Evolutionary conservation across 768 basidiomycete species (phyloP).

Genomic region (Auricularia sp.): DNA sequence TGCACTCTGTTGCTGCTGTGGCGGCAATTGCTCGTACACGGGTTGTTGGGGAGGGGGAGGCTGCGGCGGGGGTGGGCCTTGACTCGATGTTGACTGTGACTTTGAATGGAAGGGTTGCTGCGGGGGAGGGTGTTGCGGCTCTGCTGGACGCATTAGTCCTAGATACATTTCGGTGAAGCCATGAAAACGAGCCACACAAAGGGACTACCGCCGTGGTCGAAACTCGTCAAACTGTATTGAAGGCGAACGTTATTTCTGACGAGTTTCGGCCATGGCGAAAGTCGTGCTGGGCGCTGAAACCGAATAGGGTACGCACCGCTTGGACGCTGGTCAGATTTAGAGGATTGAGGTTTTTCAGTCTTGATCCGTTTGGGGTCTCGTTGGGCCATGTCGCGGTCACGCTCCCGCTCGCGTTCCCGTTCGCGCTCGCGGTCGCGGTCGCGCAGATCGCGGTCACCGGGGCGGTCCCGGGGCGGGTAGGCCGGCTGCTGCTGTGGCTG

Average conservation of each 20-base stretch:
- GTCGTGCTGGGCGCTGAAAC: no score
- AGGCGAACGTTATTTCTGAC: no score
- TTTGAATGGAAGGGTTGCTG: neutral
- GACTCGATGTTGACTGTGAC: constrained; percentile 1
- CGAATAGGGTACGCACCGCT: no score
- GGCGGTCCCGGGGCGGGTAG: constrained; percentile 27
- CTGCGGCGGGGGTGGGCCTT: neutral
- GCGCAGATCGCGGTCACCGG: constrained; percentile 18
- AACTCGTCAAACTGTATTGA: no score
- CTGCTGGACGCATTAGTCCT: no score
- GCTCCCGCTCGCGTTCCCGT: constrained; percentile 18
- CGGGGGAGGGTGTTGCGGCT: neutral
- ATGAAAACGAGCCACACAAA: no score
- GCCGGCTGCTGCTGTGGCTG: constrained; percentile 17
- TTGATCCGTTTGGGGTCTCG: constrained; percentile 56
- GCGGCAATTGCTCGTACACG: neutral
- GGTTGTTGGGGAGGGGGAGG: neutral
- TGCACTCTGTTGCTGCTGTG: neutral
- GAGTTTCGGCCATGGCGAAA: no score
- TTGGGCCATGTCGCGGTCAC: constrained; percentile 28
- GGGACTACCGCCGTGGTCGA: no score
- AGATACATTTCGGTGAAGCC: no score
- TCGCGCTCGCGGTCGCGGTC: constrained; percentile 24
- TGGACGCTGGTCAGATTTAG: no score
- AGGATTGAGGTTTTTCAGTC: constrained; percentile 23